A percentile compares a stretch with the other conserved stretches of the same genome.
These are phyloP conservation scores for Bipolaris zeicola DNA, from an alignment of 2,329 filamentous ascomycete species.

Conservation along the genomic window DNA sequence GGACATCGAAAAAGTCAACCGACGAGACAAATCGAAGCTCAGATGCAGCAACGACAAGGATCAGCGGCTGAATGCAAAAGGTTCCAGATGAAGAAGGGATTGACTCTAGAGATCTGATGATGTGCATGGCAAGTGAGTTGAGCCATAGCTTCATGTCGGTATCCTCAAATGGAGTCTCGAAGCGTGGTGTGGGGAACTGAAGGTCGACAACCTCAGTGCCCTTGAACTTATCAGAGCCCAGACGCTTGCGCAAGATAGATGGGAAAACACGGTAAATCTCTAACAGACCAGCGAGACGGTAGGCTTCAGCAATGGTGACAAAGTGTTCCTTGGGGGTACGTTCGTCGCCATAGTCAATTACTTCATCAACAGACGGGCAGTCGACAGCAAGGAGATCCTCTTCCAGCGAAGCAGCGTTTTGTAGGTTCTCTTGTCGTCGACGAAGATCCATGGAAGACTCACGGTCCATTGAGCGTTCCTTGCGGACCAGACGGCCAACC, in stretches of 20 bases:
- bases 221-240: conserved; percentile 39
- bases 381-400: conserved; percentile 54
- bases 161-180: conserved; percentile 42
- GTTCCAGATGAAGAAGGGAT: conserved; percentile 60
- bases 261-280: conserved; percentile 63
- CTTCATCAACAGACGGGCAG: conserved; percentile 54
- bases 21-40: conserved; percentile 56
- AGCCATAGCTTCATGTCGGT: conserved; percentile 52
- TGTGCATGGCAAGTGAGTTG: conserved; percentile 58
- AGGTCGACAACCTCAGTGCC: conserved; percentile 35
- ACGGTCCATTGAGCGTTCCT: conserved; percentile 41
- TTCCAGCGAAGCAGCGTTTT: conserved; percentile 53
- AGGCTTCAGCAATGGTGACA: conserved; percentile 59
- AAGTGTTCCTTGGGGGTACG: conserved; percentile 61
- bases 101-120: conserved; percentile 55
- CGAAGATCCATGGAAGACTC: conserved; percentile 37
- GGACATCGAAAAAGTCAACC: conserved; percentile 44
- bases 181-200: conserved; percentile 41
- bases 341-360: conserved; percentile 59
- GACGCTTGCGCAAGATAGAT: conserved; percentile 54
- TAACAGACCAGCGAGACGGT: conserved; percentile 59
- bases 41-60: conserved; percentile 58
- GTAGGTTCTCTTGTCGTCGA: conserved; percentile 42
- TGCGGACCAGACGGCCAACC: conserved; percentile 53
- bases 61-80: conserved; percentile 59